phyloP scores from a whole-genome alignment of 192 early-diverging fungal species.

The Coemansia sp. region DNA sequence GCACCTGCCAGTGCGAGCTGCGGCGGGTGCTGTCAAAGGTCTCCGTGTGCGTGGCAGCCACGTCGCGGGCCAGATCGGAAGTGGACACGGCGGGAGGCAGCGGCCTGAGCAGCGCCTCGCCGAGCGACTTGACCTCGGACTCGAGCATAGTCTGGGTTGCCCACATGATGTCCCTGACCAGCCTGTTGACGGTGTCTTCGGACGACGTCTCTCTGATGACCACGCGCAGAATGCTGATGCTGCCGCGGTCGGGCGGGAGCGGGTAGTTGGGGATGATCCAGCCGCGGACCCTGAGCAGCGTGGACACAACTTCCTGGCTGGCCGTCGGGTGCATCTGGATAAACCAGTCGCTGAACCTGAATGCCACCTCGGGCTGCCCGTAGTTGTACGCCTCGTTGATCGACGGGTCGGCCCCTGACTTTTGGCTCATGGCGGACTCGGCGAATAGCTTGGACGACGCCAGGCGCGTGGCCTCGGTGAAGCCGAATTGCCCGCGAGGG shows the following conservation, averaged over 20 bases:
- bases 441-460: slow-evolving; percentile 34
- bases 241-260: slow-evolving; percentile 59
- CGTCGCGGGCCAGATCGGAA: slow-evolving; percentile 30
- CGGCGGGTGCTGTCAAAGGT: slow-evolving; percentile 20
- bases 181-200: slow-evolving; percentile 56
- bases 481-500: slow-evolving; percentile 52
- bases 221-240: slow-evolving; percentile 64
- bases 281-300: slow-evolving; percentile 64
- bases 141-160: slow-evolving; percentile 57
- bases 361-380: slow-evolving; percentile 67
- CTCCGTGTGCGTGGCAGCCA: slow-evolving; percentile 19
- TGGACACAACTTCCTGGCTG: slow-evolving; percentile 65
- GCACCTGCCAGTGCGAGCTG: slow-evolving; percentile 33
- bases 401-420: slow-evolving; percentile 29
- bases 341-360: slow-evolving; percentile 63
- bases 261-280: slow-evolving; percentile 82
- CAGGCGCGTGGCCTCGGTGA: slow-evolving; percentile 32
- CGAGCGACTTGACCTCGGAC: slow-evolving; percentile 28
- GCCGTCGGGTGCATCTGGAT: slow-evolving; percentile 54
- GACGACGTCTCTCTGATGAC: slow-evolving; percentile 67
- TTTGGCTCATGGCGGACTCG: background rate
- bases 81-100: slow-evolving; percentile 29
- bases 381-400: slow-evolving; percentile 51
- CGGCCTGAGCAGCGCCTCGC: slow-evolving; percentile 41
- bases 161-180: slow-evolving; percentile 61